Evolutionary conservation across 768 basidiomycete genomes (phyloP).

Genomic region (Infundibulicybe gibba): DNA sequence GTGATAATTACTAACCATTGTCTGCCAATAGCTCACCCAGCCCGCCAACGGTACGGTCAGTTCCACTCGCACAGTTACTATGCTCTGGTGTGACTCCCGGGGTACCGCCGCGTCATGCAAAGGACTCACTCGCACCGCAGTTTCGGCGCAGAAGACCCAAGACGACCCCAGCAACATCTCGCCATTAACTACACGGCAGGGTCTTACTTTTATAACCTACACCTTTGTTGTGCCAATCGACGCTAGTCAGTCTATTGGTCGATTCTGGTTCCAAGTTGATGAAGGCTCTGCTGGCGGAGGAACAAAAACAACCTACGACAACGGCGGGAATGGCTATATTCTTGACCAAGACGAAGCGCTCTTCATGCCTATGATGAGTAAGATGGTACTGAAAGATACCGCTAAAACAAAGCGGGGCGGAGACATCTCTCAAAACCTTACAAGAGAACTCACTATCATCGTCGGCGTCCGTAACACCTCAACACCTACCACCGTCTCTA

Average conservation of each 20-base stretch:
- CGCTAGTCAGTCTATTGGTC: constrained; percentile 9
- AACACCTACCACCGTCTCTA: constrained; percentile 23
- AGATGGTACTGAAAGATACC: constrained; percentile 13
- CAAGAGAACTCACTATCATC: constrained; percentile 18
- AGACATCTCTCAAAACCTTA: constrained; percentile 18
- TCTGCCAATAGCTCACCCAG: background rate
- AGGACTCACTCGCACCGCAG: constrained; percentile 2
- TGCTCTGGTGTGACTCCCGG: constrained; percentile 16
- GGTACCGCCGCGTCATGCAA: constrained; percentile 7
- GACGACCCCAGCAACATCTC: background rate
- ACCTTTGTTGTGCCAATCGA: constrained; percentile 14
- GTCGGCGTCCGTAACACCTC: constrained; percentile 20
- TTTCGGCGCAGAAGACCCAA: background rate
- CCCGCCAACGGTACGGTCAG: constrained; percentile 1
- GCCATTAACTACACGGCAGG: constrained; percentile 5
- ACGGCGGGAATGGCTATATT: constrained; percentile 37
- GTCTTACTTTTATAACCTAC: constrained; percentile 10
- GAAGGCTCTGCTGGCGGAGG: background rate
- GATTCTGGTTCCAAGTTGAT: constrained; percentile 16
- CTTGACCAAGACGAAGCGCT: constrained; percentile 39
- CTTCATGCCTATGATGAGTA: constrained; percentile 37
- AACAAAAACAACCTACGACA: constrained; percentile 29
- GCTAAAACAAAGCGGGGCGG: constrained; percentile 17
- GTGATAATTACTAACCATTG: background rate
- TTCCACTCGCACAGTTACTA: background rate